Evolutionary conservation across 768 basidiomycete species (phyloP).

Genomic region (Serendipita indica): DNA sequence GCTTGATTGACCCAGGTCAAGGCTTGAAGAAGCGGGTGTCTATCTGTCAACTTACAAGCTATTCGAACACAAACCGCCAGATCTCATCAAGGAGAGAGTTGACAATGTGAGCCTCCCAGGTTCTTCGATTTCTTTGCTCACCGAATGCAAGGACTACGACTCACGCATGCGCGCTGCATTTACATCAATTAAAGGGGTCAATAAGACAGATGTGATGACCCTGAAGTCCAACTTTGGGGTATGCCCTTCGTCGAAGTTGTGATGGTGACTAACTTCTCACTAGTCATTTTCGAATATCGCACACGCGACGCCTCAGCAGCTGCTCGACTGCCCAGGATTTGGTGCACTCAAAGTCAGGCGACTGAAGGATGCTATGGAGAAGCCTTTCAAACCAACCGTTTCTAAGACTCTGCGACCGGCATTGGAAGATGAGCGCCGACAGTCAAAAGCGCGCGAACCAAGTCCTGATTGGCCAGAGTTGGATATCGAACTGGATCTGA

Average conservation of each 20-base stretch:
- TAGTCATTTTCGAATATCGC: conserved; percentile 82
- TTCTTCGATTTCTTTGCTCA: not conserved
- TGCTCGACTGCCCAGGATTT: conserved; percentile 79
- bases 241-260: conserved; percentile 21
- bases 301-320: conserved; percentile 50
- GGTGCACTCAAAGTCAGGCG: conserved; percentile 85
- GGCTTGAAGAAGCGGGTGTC: conserved; percentile 80
- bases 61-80: conserved; percentile 85
- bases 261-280: not conserved
- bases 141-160: conserved; percentile 37
- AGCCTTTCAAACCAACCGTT: conserved; percentile 46
- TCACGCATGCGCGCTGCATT: conserved; percentile 68
- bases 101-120: conserved; percentile 37
- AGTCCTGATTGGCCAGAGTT: conserved; percentile 46
- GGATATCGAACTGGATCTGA: conserved; percentile 53
- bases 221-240: conserved; percentile 85
- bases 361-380: conserved; percentile 79
- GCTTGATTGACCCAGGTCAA: conserved; percentile 21
- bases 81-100: conserved; percentile 85
- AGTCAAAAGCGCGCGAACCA: conserved; percentile 1
- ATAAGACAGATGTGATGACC: conserved; percentile 95
- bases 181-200: conserved; percentile 83
- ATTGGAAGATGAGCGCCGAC: conserved; percentile 12
- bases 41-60: conserved; percentile 87
- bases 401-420: conserved; percentile 9